These are phyloP conservation scores for Diplodia corticola DNA, from an alignment of 2,329 filamentous ascomycete species.

Conservation along the genomic window DNA sequence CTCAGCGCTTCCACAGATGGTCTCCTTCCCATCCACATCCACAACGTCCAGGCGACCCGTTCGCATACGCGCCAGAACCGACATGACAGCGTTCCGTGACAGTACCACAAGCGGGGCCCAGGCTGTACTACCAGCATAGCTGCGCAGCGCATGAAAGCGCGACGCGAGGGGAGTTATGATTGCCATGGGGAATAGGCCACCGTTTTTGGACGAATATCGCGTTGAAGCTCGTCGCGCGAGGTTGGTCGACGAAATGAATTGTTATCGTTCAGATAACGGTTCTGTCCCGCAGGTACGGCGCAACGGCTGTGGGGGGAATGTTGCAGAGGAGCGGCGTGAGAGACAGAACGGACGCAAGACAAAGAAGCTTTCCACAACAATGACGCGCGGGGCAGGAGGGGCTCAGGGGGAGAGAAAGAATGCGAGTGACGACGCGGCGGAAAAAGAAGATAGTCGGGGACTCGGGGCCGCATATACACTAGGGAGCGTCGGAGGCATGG, in stretches of 20 bases:
- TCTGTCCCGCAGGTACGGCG: not conserved
- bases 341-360: not conserved
- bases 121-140: constrained; percentile 47
- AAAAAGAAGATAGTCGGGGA: not conserved
- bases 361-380: not conserved
- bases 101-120: constrained; percentile 51
- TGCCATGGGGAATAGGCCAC: constrained; percentile 30
- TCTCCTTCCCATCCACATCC: constrained; percentile 45
- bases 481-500: not conserved
- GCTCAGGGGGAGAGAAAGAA: not conserved
- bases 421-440: not conserved
- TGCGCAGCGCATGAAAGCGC: constrained; percentile 43
- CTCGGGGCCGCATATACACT: not conserved
- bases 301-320: not conserved
- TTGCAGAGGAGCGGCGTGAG: not conserved
- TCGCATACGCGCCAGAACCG: constrained; percentile 48
- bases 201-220: not conserved
- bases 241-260: not conserved
- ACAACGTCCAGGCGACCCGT: constrained; percentile 48
- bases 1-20: constrained; percentile 42
- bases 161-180: constrained; percentile 40
- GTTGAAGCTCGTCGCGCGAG: not conserved
- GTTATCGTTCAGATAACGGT: not conserved
- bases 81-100: constrained; percentile 48
- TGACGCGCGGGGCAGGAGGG: not conserved